Percentiles rank a stretch among this genome's conserved stretches.
These are phyloP conservation scores for Tricholoma hemisulphureum DNA, from an alignment of 768 basidiomycete genomes.

Conservation along the genomic window DNA sequence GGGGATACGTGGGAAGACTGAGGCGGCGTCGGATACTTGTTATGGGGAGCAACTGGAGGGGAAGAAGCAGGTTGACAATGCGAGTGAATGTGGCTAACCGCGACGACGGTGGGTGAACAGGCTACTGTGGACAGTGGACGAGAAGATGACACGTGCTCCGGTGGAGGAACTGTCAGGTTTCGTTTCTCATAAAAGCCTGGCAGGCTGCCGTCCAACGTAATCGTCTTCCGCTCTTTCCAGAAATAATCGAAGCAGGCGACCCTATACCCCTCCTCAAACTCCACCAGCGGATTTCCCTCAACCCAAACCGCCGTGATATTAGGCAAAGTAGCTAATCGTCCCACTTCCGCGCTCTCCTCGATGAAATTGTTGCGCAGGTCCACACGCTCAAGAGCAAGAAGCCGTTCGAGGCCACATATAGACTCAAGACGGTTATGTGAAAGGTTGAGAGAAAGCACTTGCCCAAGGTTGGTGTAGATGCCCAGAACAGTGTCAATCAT, in stretches of 20 bases:
- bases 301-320: constrained; percentile 80
- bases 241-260: constrained; percentile 82
- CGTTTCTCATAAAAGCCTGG: constrained; percentile 74
- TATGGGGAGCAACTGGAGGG: constrained; percentile 12
- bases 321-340: constrained; percentile 76
- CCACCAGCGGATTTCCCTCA: constrained; percentile 78
- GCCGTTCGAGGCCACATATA: constrained; percentile 92
- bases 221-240: constrained; percentile 74
- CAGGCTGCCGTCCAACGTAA: constrained; percentile 71
- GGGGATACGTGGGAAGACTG: constrained; percentile 47
- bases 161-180: constrained; percentile 47
- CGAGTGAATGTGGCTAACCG: constrained; percentile 45
- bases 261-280: constrained; percentile 72
- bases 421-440: constrained; percentile 87
- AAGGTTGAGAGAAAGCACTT: constrained; percentile 76
- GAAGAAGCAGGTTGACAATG: constrained; percentile 22
- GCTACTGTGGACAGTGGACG: constrained; percentile 48
- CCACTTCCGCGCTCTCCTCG: constrained; percentile 82
- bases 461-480: constrained; percentile 78
- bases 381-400: constrained; percentile 77
- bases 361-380: constrained; percentile 81
- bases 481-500: constrained; percentile 95
- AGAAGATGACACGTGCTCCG: constrained; percentile 52
- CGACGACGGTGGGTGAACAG: constrained; percentile 59
- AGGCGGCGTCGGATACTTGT: constrained; percentile 34